phyloP scores from a whole-genome alignment of 2,329 filamentous ascomycete species.

The Zymoseptoria brevis region DNA sequence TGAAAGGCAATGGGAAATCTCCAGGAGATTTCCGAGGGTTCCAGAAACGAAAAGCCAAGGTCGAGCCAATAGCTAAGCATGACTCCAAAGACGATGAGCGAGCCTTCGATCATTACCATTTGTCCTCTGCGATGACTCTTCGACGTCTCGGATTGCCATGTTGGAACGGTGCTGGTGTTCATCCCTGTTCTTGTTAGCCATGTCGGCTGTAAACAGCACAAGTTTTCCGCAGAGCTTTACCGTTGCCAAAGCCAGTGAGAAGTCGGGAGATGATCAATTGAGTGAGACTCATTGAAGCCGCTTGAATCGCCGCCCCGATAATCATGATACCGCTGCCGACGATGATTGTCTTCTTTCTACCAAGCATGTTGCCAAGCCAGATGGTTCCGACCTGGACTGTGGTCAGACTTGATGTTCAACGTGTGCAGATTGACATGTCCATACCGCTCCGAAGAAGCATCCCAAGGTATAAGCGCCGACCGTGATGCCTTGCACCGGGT shows the following conservation, averaged over 20 bases:
- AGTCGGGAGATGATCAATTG: slow-evolving; percentile 43
- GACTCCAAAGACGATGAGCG: slow-evolving; percentile 51
- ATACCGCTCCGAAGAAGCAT: slow-evolving; percentile 18
- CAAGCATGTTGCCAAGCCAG: slow-evolving; percentile 51
- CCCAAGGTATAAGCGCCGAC: slow-evolving; percentile 18
- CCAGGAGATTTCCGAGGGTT: slow-evolving; percentile 43
- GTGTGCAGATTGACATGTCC: slow-evolving; percentile 21
- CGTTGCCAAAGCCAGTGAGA: slow-evolving; percentile 43
- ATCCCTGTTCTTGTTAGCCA: slow-evolving; percentile 35
- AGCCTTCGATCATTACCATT: slow-evolving; percentile 92
- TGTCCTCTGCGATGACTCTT: slow-evolving; percentile 89
- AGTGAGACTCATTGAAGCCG: slow-evolving; percentile 40
- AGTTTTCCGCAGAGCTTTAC: slow-evolving; percentile 36
- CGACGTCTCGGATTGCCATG: slow-evolving; percentile 51
- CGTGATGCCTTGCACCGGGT: slow-evolving; percentile 22
- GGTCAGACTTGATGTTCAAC: not conserved
- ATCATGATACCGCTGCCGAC: slow-evolving; percentile 53
- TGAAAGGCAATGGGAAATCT: slow-evolving; percentile 51
- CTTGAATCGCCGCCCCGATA: slow-evolving; percentile 52
- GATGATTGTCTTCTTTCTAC: slow-evolving; percentile 51
- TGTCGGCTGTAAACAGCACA: slow-evolving; percentile 32
- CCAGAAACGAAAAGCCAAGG: slow-evolving; percentile 33
- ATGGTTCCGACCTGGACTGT: slow-evolving; percentile 18
- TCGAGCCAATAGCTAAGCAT: slow-evolving; percentile 47
- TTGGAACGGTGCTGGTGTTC: slow-evolving; percentile 34